A percentile compares a stretch with the other conserved stretches of the same genome.
Evolutionary conservation across 139 green algal species (phyloP).

Genomic region (Microglena sp.): DNA sequence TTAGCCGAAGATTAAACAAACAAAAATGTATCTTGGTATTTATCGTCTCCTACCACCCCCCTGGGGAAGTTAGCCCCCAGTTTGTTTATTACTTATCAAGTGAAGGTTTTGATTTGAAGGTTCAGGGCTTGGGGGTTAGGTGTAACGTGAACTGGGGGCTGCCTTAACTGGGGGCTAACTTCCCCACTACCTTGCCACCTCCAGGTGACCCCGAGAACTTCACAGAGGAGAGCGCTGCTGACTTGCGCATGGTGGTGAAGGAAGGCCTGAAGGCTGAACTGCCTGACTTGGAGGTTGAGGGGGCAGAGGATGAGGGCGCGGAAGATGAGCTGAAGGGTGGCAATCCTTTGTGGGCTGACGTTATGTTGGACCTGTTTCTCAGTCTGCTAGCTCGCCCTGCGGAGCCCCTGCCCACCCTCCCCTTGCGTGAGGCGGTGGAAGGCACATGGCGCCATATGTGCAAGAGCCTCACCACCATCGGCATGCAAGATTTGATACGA

Average conservation of each 20-base stretch:
- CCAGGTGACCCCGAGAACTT: conserved; percentile 23
- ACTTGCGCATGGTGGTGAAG: conserved; percentile 24
- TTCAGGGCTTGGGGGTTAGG: too few species aligned
- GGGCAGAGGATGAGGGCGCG: conserved; percentile 6
- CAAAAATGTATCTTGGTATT: too few species aligned
- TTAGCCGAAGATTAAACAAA: too few species aligned
- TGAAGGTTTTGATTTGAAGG: too few species aligned
- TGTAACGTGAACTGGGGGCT: too few species aligned
- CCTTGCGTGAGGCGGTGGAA: conserved; percentile 61
- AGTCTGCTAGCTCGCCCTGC: conserved; percentile 43
- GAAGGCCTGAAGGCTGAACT: conserved; percentile 20
- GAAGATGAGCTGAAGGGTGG: conserved; percentile 1
- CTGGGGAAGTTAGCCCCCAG: too few species aligned
- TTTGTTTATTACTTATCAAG: too few species aligned
- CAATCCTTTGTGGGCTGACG: too few species aligned
- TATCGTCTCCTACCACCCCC: too few species aligned
- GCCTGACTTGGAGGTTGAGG: conserved; percentile 8
- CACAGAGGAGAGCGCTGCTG: conserved; percentile 38
- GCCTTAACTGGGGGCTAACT: too few species aligned
- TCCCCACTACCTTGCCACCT: neutral
- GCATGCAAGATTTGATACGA: conserved; percentile 47
- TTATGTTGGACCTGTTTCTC: conserved; percentile 67
- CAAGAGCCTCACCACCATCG: conserved; percentile 12
- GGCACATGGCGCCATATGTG: conserved; percentile 31
- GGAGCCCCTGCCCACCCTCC: conserved; percentile 40